phyloP scores from a whole-genome alignment of 129 eudicot genomes.

The Helianthus tuberosus region DNA sequence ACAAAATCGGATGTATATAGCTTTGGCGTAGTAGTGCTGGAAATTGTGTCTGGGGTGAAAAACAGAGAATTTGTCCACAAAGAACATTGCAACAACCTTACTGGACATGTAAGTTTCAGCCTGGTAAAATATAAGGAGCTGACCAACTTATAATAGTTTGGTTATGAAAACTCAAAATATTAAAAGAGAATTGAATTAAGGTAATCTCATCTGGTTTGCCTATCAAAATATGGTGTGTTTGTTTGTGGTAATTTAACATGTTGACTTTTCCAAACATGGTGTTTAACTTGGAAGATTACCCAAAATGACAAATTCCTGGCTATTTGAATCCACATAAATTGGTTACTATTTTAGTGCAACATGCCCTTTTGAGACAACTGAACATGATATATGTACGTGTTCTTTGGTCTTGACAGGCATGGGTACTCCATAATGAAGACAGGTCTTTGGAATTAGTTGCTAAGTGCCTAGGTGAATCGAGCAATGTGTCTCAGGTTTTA shows the following conservation, averaged over 20 bases:
- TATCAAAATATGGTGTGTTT: too few relatives aligned
- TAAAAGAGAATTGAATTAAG: too few relatives aligned
- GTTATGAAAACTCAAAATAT: too few relatives aligned
- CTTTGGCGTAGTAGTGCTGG: neutral
- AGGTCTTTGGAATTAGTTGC: slow-evolving; percentile 4
- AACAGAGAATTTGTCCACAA: neutral
- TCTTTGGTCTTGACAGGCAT: neutral
- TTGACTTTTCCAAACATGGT: too few relatives aligned
- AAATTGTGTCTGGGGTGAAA: neutral
- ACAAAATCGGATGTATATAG: neutral
- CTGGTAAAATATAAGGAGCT: neutral
- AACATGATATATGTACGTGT: neutral
- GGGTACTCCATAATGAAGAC: neutral
- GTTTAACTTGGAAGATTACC: too few relatives aligned
- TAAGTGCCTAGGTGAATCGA: neutral
- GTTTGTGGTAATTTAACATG: too few relatives aligned
- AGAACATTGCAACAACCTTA: slow-evolving; percentile 5
- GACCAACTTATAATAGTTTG: too few relatives aligned
- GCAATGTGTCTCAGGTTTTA: neutral
- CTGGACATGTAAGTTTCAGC: neutral
- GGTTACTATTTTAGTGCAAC: too few relatives aligned
- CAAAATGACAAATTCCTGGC: too few relatives aligned
- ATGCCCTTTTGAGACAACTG: too few relatives aligned
- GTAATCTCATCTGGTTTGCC: too few relatives aligned
- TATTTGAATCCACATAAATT: too few relatives aligned